A percentile compares a stretch with the other conserved stretches of the same genome.
Evolutionary conservation across 1,284 basidiomycete genomes (phyloP).

Genomic region (Mycena citricolor): DNA sequence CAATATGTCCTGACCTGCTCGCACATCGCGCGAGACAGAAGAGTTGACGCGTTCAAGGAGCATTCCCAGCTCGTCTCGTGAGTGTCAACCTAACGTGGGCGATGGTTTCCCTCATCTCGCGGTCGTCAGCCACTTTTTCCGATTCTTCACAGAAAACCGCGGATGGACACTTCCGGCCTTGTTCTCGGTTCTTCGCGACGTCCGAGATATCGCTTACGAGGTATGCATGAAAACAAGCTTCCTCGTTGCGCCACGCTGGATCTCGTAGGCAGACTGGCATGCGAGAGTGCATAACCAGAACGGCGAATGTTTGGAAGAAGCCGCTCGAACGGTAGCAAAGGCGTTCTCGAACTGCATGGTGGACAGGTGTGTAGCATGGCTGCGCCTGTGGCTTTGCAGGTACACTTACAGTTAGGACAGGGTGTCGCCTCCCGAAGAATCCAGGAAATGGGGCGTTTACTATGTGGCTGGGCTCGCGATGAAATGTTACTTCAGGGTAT

Average conservation of each 20-base stretch:
- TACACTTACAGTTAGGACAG: too few relatives aligned
- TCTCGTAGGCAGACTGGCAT: conserved; percentile 68
- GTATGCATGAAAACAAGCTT: conserved; percentile 37
- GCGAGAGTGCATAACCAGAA: conserved; percentile 57
- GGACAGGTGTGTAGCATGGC: conserved; percentile 73
- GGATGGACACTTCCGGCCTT: conserved; percentile 82
- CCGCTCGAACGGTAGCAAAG: conserved; percentile 88
- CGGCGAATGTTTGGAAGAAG: conserved; percentile 84
- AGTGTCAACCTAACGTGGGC: too few relatives aligned
- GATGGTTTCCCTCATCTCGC: too few relatives aligned
- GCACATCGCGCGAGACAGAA: conserved; percentile 63
- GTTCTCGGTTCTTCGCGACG: conserved; percentile 76
- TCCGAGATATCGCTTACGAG: conserved; percentile 79
- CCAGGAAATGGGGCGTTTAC: conserved; percentile 93
- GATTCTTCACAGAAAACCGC: conserved; percentile 75
- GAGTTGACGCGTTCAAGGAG: conserved; percentile 74
- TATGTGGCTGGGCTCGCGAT: conserved; percentile 90
- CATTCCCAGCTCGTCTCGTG: conserved; percentile 66
- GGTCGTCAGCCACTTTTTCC: too few relatives aligned
- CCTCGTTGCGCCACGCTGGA: too few relatives aligned
- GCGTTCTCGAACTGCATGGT: conserved; percentile 90
- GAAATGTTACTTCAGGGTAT: conserved; percentile 95
- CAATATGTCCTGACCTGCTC: conserved; percentile 74
- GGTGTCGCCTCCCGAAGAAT: conserved; percentile 66
- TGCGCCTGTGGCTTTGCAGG: too few relatives aligned